Evolutionary conservation across 2,329 filamentous ascomycete species (phyloP).

Genomic region (Calonectria henricotiae): DNA sequence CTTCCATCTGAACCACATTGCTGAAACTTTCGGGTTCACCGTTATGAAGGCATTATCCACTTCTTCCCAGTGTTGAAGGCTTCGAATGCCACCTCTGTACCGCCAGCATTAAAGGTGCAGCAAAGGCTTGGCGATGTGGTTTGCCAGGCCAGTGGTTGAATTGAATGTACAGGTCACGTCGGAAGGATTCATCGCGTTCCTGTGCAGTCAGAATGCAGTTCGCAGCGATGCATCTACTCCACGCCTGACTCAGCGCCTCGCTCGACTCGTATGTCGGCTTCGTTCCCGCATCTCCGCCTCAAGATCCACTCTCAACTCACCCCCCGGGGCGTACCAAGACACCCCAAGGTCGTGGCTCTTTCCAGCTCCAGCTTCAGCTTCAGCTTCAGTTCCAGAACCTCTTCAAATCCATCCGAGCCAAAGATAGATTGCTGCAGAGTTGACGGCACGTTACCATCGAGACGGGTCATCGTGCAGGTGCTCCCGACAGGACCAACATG

Average conservation of each 20-base stretch:
- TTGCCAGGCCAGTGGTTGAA: not conserved
- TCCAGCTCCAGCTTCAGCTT: not conserved
- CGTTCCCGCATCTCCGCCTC: slow-evolving; percentile 47
- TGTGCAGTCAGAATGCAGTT: not conserved
- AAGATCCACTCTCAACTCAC: slow-evolving; percentile 20
- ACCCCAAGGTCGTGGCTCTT: not conserved
- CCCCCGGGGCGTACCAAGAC: not conserved
- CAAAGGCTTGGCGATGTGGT: not conserved
- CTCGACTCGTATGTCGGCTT: slow-evolving; percentile 38
- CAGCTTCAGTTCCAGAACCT: slow-evolving; percentile 9
- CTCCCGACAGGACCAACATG: not conserved
- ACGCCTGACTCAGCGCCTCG: slow-evolving; percentile 15
- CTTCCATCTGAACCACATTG: too few relatives aligned
- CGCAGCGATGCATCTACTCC: not conserved
- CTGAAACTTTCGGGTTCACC: too few relatives aligned
- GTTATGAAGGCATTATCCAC: too few relatives aligned
- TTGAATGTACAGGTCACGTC: not conserved
- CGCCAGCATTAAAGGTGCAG: not conserved
- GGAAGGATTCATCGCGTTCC: not conserved
- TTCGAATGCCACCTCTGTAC: too few relatives aligned
- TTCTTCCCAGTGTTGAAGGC: too few relatives aligned
- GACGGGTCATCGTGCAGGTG: slow-evolving; percentile 9
- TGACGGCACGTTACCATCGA: not conserved
- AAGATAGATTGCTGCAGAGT: not conserved
- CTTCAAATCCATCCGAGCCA: not conserved